These are phyloP conservation scores for Claviceps sorghi DNA, from an alignment of 2,329 filamentous ascomycete genomes.

Conservation along the genomic window DNA sequence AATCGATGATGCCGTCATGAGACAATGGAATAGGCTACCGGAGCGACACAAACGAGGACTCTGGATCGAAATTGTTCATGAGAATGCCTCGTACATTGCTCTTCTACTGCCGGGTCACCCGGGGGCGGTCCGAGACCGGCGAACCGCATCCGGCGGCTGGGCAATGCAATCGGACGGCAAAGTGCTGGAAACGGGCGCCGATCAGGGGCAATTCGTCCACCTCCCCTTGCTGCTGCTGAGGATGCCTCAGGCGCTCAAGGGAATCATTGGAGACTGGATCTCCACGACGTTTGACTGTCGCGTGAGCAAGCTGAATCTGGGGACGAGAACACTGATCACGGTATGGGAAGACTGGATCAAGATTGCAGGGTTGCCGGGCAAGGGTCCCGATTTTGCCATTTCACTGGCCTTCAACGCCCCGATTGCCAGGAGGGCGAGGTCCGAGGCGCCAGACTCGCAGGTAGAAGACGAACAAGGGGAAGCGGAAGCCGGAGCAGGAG, in stretches of 20 bases:
- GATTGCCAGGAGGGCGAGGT: constrained; percentile 8
- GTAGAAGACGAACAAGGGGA: constrained; percentile 4
- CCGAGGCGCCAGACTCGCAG: constrained; percentile 2
- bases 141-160: constrained; percentile 8
- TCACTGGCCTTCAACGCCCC: constrained; percentile 36
- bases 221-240: constrained; percentile 39
- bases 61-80: constrained; percentile 37
- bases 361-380: constrained; percentile 20
- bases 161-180: constrained; percentile 10
- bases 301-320: constrained; percentile 33
- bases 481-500: not conserved
- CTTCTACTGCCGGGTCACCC: constrained; percentile 30
- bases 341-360: constrained; percentile 38
- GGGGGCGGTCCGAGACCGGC: constrained; percentile 4
- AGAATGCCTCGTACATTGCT: constrained; percentile 36
- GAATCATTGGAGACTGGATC: constrained; percentile 35
- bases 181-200: not conserved
- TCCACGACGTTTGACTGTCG: constrained; percentile 41
- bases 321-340: constrained; percentile 33
- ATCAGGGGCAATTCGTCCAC: constrained; percentile 24
- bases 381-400: constrained; percentile 31
- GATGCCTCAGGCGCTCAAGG: constrained; percentile 39
- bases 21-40: constrained; percentile 6
- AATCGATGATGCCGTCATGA: constrained; percentile 7
- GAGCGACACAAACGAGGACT: constrained; percentile 18